A percentile compares a stretch with the other conserved stretches of the same genome.
Evolutionary conservation across 1,139 yeast genomes (phyloP).

Genomic region (Hyphopichia khmerensis): DNA sequence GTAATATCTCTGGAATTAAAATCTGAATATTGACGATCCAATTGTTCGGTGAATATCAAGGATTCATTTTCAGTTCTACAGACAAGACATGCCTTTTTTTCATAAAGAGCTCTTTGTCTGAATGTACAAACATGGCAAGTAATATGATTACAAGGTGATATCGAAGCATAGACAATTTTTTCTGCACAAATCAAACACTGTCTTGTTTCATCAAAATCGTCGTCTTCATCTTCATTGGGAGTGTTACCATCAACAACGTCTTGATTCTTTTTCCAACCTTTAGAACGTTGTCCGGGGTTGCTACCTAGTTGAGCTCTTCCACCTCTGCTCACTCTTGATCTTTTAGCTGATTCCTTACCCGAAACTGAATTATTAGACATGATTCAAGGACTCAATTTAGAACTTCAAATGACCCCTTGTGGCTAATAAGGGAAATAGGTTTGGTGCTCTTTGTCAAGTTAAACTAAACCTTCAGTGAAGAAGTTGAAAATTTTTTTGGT

Average conservation of each 20-base stretch:
- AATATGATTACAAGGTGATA: slow-evolving; percentile 81
- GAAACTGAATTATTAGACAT: not conserved
- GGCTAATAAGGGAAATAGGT: too few species aligned
- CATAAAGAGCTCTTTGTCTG: slow-evolving; percentile 78
- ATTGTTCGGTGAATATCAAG: slow-evolving; percentile 54
- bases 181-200: slow-evolving; percentile 87
- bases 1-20: slow-evolving; percentile 29
- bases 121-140: slow-evolving; percentile 84
- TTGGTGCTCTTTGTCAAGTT: too few species aligned
- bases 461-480: too few species aligned
- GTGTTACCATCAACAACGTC: slow-evolving; percentile 2
- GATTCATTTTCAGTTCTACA: slow-evolving; percentile 72
- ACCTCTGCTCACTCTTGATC: slow-evolving; percentile 20
- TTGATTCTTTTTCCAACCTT: slow-evolving; percentile 5
- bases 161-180: slow-evolving; percentile 56
- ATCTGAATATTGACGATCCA: slow-evolving; percentile 39
- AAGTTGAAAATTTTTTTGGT: not conserved
- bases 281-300: slow-evolving; percentile 3
- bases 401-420: too few species aligned
- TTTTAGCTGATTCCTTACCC: slow-evolving; percentile 4
- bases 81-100: slow-evolving; percentile 71
- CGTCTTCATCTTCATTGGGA: slow-evolving; percentile 21
- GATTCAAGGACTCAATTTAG: too few species aligned
- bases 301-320: slow-evolving; percentile 5
- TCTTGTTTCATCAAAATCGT: slow-evolving; percentile 29